Evolutionary conservation across 768 basidiomycete genomes (phyloP).

Genomic region (Rubroboletus pulcherrimus): DNA sequence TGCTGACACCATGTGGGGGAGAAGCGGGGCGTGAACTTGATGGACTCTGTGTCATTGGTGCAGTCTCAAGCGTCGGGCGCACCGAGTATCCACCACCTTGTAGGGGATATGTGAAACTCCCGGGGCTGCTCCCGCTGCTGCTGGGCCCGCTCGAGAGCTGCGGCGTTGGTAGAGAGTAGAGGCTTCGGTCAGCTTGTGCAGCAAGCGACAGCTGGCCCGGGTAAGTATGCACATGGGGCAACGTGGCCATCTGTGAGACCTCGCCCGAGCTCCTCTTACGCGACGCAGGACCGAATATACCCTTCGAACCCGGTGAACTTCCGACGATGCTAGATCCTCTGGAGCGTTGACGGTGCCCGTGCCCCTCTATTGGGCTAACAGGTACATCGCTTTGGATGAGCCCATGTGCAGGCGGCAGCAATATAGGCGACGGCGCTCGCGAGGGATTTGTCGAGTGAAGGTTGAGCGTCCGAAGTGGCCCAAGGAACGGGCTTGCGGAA

Average conservation of each 20-base stretch:
- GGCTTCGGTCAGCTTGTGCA: conserved; percentile 23
- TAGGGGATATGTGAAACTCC: conserved; percentile 44
- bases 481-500: conserved; percentile 77
- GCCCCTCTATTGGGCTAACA: conserved; percentile 35
- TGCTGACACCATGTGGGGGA: conserved; percentile 40
- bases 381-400: conserved; percentile 24
- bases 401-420: conserved; percentile 49
- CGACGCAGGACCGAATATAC: conserved; percentile 24
- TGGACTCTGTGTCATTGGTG: conserved; percentile 39
- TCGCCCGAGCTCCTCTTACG: conserved; percentile 33
- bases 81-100: conserved; percentile 8
- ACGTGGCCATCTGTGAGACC: conserved; percentile 25
- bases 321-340: conserved; percentile 33
- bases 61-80: conserved; percentile 25
- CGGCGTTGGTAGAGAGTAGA: conserved; percentile 48
- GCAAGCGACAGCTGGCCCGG: conserved; percentile 31
- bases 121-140: conserved; percentile 59
- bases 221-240: conserved; percentile 32
- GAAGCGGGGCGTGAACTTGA: conserved; percentile 60
- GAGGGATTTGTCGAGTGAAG: conserved; percentile 68
- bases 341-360: conserved; percentile 23
- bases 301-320: conserved; percentile 34
- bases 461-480: conserved; percentile 69
- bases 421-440: conserved; percentile 68
- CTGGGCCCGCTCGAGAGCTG: conserved; percentile 63